A percentile compares a stretch with the other conserved stretches of the same genome.
Conservation (phyloP, 768 basidiomycete genomes). For the Panellus pusillus region DNA sequence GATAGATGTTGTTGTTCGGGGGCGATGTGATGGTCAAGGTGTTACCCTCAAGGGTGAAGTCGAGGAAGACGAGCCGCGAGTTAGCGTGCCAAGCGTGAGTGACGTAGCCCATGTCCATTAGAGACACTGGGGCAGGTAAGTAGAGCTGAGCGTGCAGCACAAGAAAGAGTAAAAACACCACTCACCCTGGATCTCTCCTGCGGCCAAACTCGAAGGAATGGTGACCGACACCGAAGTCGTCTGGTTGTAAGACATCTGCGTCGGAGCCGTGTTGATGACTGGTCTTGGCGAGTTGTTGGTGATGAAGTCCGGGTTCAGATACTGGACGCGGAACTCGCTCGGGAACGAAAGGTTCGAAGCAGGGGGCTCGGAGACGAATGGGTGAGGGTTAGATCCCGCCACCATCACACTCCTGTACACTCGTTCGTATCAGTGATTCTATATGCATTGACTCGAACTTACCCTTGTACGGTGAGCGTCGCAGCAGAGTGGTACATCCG, state of each 20-base stretch:
- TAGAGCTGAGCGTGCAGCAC: too few species aligned
- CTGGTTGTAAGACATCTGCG: constrained; percentile 29
- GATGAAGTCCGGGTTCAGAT: constrained; percentile 33
- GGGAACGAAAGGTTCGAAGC: neutral
- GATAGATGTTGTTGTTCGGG: too few species aligned
- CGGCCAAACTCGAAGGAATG: constrained; percentile 24
- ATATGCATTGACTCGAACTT: neutral
- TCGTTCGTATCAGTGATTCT: constrained; percentile 12
- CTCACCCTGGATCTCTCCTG: constrained; percentile 17
- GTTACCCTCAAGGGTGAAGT: too few species aligned
- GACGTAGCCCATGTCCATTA: too few species aligned
- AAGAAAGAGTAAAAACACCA: too few species aligned
- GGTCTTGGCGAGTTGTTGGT: constrained; percentile 16
- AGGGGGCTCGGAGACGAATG: constrained; percentile 33
- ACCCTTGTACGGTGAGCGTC: constrained; percentile 49
- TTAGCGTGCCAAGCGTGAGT: too few species aligned
- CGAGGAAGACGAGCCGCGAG: too few species aligned
- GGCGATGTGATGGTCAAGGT: too few species aligned
- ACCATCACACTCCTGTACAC: constrained; percentile 42
- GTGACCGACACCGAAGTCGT: constrained; percentile 33
- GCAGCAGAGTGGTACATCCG: constrained; percentile 59
- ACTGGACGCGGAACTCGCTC: constrained; percentile 28
- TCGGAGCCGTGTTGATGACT: constrained; percentile 23
- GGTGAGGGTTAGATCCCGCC: constrained; percentile 58
- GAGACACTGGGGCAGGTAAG: too few species aligned